Conservation (phyloP, 148 eudicot species). For the Vaccinium macrocarpon region DNA sequence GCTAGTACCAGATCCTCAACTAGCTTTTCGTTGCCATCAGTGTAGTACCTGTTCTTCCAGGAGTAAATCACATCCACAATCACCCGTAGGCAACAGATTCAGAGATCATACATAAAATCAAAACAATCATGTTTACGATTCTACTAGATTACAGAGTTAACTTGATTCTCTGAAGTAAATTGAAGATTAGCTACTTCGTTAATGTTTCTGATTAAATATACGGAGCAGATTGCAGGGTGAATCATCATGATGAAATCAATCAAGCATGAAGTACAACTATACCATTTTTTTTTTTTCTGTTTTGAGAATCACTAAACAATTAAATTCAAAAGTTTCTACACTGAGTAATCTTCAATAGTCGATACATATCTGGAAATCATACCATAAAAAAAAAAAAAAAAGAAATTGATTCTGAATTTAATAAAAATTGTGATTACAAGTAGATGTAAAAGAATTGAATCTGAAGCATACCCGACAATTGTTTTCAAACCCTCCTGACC, state of each 20-base stretch:
- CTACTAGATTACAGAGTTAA: not conserved
- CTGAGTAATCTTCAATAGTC: too few relatives aligned
- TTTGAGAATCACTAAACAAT: too few relatives aligned
- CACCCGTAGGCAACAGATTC: not conserved
- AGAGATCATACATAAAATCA: not conserved
- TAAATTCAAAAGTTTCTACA: too few relatives aligned
- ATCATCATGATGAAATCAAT: not conserved
- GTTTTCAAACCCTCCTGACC: too few relatives aligned
- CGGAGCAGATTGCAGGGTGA: not conserved
- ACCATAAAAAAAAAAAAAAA: too few relatives aligned
- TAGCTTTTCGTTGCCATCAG: conserved; percentile 87
- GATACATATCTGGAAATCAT: too few relatives aligned
- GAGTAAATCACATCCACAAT: not conserved
- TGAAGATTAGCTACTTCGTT: not conserved
- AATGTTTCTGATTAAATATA: not conserved
- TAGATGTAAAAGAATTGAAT: too few relatives aligned
- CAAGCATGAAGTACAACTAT: not conserved
- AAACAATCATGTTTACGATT: not conserved
- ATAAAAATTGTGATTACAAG: too few relatives aligned
- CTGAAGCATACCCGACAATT: too few relatives aligned
- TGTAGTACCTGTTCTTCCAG: conserved; percentile 59
- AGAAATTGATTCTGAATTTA: too few relatives aligned
- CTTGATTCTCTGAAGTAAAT: not conserved
- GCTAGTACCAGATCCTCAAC: conserved; percentile 91
- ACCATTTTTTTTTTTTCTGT: not conserved